phyloP scores from a whole-genome alignment of 164 flowering plant species.

The Piper longum region DNA sequence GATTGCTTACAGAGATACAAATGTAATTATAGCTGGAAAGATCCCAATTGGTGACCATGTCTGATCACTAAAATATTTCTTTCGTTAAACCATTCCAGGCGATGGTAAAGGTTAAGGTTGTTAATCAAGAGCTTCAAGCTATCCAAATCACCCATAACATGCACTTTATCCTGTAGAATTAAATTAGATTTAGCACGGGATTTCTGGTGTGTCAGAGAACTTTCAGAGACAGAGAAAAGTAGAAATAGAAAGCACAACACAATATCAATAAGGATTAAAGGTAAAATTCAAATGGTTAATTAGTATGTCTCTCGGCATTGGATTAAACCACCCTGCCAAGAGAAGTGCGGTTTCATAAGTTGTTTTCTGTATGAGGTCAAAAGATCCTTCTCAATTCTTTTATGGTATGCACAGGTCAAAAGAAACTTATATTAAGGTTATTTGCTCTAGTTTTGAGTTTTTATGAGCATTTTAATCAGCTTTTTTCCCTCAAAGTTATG shows the following conservation, averaged over 20 bases:
- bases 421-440: too few species aligned
- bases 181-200: neutral
- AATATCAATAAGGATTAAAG: neutral
- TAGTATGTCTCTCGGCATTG: too few species aligned
- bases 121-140: slow-evolving; percentile 43
- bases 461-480: neutral
- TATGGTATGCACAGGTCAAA: too few species aligned
- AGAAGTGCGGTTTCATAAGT: too few species aligned
- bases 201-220: neutral
- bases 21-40: slow-evolving; percentile 37
- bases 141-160: slow-evolving; percentile 27
- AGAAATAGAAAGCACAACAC: neutral
- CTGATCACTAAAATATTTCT: slow-evolving; percentile 45
- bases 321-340: too few species aligned
- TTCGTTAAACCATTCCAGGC: slow-evolving; percentile 56
- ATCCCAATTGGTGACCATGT: slow-evolving; percentile 60
- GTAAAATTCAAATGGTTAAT: too few species aligned
- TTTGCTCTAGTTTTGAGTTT: too few species aligned
- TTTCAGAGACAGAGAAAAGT: neutral
- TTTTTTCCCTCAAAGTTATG: neutral
- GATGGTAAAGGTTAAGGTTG: slow-evolving; percentile 76
- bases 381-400: too few species aligned
- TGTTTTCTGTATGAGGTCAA: too few species aligned
- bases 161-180: slow-evolving; percentile 33
- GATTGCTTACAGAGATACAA: neutral